These are phyloP conservation scores for Annona cherimola DNA, from an alignment of 164 flowering plant genomes.

Conservation along the genomic window DNA sequence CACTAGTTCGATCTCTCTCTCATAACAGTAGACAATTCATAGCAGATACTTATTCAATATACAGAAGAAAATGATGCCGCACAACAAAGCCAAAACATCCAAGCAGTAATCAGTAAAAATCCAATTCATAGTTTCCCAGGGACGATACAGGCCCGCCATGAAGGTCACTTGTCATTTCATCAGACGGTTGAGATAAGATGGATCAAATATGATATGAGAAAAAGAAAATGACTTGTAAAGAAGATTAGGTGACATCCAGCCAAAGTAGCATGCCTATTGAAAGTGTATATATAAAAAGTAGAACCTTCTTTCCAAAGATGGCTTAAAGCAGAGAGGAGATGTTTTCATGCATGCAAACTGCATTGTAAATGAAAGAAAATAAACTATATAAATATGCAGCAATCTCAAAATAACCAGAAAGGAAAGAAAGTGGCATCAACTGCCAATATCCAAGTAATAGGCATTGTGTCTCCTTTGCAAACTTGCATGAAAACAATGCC, in stretches of 20 bases:
- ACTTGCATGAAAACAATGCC: neutral
- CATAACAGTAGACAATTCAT: slow-evolving; percentile 1
- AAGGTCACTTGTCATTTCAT: neutral
- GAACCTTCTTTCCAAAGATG: neutral
- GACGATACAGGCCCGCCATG: neutral
- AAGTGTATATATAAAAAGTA: slow-evolving; percentile 8
- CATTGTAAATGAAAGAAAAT: neutral
- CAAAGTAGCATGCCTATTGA: neutral
- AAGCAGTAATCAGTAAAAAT: neutral
- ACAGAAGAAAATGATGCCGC: neutral
- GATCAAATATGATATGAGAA: neutral
- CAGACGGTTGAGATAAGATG: neutral
- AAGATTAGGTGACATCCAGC: neutral
- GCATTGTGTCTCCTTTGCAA: neutral
- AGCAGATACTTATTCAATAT: slow-evolving; percentile 6
- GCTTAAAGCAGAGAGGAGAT: neutral
- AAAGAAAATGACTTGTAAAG: neutral
- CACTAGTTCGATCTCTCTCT: neutral
- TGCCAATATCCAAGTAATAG: neutral
- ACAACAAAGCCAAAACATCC: neutral
- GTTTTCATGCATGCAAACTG: neutral
- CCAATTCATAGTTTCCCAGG: neutral
- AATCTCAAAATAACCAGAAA: neutral
- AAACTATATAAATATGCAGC: neutral
- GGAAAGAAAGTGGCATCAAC: neutral